These are phyloP conservation scores for Pyrenophora teres DNA, from an alignment of 2,329 filamentous ascomycete species.

Conservation along the genomic window DNA sequence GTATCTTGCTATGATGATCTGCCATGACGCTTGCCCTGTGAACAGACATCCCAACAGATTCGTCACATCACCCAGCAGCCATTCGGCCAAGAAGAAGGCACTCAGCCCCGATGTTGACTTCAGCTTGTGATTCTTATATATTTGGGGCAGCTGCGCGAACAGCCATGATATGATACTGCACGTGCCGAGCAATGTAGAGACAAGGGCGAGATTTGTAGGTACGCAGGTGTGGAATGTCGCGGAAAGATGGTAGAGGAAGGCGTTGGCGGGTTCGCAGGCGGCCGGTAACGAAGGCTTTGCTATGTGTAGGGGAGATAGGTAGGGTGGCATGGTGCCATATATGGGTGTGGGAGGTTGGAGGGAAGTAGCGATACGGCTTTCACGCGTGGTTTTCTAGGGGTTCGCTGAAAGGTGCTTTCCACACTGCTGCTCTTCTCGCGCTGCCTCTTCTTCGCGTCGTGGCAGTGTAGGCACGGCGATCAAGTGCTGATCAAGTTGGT, in stretches of 20 bases:
- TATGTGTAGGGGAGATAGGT: conserved; percentile 38
- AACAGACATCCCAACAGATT: conserved; percentile 68
- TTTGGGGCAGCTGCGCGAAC: conserved; percentile 71
- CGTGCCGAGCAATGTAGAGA: conserved; percentile 64
- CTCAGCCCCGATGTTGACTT: conserved; percentile 68
- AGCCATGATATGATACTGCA: conserved; percentile 70
- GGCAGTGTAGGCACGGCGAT: conserved; percentile 15
- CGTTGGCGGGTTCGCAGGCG: conserved; percentile 64
- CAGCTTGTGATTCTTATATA: conserved; percentile 69
- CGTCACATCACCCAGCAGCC: conserved; percentile 67
- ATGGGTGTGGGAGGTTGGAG: conserved; percentile 16
- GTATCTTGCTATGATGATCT: conserved; percentile 67
- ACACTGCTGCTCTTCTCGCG: background rate
- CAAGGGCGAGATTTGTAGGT: conserved; percentile 65
- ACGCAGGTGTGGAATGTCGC: conserved; percentile 65
- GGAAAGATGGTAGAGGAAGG: conserved; percentile 62
- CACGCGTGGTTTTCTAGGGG: background rate
- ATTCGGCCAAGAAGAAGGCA: conserved; percentile 68
- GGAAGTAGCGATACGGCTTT: conserved; percentile 4
- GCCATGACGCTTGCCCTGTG: conserved; percentile 68
- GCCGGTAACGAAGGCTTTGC: conserved; percentile 55
- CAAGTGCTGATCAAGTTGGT: conserved; percentile 36
- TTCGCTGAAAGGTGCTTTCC: background rate
- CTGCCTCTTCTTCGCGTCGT: conserved; percentile 6
- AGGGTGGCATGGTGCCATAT: conserved; percentile 44